Conservation (phyloP, 2,329 filamentous ascomycete species). For the Mariannaea sp. region DNA sequence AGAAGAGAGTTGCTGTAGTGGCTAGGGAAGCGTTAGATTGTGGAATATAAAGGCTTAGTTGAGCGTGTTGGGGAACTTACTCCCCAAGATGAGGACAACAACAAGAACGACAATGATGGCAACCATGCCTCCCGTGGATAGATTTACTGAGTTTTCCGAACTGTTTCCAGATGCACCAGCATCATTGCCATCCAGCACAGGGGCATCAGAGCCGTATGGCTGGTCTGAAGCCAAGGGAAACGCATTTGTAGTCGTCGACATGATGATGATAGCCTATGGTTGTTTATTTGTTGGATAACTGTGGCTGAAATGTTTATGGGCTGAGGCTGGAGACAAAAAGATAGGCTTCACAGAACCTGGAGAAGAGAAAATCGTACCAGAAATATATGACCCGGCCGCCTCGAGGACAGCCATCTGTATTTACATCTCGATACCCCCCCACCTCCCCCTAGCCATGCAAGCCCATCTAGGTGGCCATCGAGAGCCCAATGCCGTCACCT, state of each 20-base stretch:
- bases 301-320: constrained; percentile 13
- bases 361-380: constrained; percentile 11
- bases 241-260: constrained; percentile 47
- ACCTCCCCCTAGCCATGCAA: constrained; percentile 17
- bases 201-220: constrained; percentile 44
- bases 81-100: constrained; percentile 68
- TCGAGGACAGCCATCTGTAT: constrained; percentile 33
- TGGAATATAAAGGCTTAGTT: background rate
- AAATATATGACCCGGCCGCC: constrained; percentile 9
- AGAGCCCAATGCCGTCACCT: constrained; percentile 25
- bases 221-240: constrained; percentile 52
- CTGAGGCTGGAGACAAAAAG: background rate
- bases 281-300: background rate
- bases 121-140: constrained; percentile 72
- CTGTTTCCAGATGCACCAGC: constrained; percentile 69
- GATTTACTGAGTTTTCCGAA: constrained; percentile 58
- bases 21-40: constrained; percentile 49
- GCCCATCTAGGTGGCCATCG: constrained; percentile 12
- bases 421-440: constrained; percentile 30
- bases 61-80: constrained; percentile 52
- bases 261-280: constrained; percentile 34
- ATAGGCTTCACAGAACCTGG: constrained; percentile 30
- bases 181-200: constrained; percentile 51
- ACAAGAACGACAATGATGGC: constrained; percentile 77
- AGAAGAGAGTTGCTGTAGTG: constrained; percentile 70